Conservation (phyloP, 2,329 filamentous ascomycete species). For the Trichoderma atroviride region DNA sequence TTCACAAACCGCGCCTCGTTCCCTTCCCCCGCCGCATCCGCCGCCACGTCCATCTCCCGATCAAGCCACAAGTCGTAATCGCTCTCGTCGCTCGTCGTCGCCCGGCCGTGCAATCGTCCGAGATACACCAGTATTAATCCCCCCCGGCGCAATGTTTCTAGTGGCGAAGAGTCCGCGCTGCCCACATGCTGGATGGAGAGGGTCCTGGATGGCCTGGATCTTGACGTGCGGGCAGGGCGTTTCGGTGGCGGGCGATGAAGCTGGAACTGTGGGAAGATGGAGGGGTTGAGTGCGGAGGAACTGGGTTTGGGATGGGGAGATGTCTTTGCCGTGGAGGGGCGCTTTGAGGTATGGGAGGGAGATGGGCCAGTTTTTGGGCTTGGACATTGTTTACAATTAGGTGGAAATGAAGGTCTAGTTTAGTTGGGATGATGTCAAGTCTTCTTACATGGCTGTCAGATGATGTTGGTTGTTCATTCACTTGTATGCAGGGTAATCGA, state of each 20-base stretch:
- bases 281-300: slow-evolving; percentile 41
- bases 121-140: slow-evolving; percentile 64
- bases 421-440: background rate
- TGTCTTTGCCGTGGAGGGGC: slow-evolving; percentile 51
- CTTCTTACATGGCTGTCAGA: background rate
- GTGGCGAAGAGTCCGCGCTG: slow-evolving; percentile 65
- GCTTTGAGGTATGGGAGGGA: slow-evolving; percentile 55
- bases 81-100: slow-evolving; percentile 37
- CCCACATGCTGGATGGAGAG: slow-evolving; percentile 58
- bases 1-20: slow-evolving; percentile 70
- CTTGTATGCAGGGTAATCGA: background rate
- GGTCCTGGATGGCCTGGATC: slow-evolving; percentile 56
- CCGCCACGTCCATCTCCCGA: slow-evolving; percentile 57
- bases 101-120: slow-evolving; percentile 55
- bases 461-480: background rate
- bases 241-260: slow-evolving; percentile 38
- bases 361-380: slow-evolving; percentile 62
- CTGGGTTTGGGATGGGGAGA: slow-evolving; percentile 47
- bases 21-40: slow-evolving; percentile 60
- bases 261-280: slow-evolving; percentile 28
- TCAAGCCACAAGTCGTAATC: slow-evolving; percentile 70
- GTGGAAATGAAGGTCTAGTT: background rate
- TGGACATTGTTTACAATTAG: slow-evolving; percentile 34
- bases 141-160: slow-evolving; percentile 53
- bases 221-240: slow-evolving; percentile 54